These are phyloP conservation scores for Brachypodium distachyon DNA, from an alignment of 202 grass and related monocot genomes.

Conservation along the genomic window DNA sequence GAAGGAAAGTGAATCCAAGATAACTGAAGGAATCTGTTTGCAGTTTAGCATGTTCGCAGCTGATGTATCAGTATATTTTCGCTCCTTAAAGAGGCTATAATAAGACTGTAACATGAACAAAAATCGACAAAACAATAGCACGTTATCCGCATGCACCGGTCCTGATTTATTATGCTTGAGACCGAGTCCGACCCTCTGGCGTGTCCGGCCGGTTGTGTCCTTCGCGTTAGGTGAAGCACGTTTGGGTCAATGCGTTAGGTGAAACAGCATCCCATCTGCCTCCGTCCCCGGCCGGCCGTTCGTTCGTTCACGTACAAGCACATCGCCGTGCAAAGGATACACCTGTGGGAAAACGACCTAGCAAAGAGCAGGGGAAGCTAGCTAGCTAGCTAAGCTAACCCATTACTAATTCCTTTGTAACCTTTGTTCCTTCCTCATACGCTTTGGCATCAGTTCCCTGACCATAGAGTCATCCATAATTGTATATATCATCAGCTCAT, in stretches of 20 bases:
- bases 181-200: too few relatives aligned
- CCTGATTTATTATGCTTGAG: not conserved
- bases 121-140: too few relatives aligned
- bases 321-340: not conserved
- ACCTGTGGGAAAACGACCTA: not conserved
- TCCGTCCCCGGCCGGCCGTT: not conserved
- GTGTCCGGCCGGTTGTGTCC: not conserved
- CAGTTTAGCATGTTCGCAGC: too few relatives aligned
- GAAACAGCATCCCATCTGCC: not conserved
- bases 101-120: too few relatives aligned
- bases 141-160: not conserved
- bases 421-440: not conserved
- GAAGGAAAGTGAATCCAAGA: too few relatives aligned
- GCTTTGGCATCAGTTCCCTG: constrained; percentile 24
- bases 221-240: not conserved
- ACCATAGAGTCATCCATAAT: not conserved
- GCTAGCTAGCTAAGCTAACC: not conserved
- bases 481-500: not conserved
- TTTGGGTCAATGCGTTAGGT: not conserved
- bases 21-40: too few relatives aligned
- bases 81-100: too few relatives aligned
- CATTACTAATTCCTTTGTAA: not conserved
- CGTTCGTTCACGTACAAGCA: not conserved
- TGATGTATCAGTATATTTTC: too few relatives aligned
- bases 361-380: not conserved